Conservation (phyloP, 768 basidiomycete species). For the Lactarius hatsudake region DNA sequence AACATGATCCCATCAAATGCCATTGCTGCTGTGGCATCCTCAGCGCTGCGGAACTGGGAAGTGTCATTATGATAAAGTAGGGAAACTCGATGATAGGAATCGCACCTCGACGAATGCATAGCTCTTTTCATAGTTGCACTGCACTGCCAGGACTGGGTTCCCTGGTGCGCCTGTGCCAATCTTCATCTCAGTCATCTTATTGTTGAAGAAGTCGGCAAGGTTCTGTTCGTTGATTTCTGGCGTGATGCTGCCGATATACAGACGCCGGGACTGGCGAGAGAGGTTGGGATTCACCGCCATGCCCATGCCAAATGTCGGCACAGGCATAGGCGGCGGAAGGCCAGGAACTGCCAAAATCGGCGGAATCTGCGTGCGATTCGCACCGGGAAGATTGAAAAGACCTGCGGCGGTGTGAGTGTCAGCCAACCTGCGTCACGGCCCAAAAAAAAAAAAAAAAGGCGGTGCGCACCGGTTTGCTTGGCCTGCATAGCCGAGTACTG, state of each 20-base stretch:
- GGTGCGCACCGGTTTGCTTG: slow-evolving; percentile 84
- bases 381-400: slow-evolving; percentile 94
- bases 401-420: slow-evolving; percentile 45
- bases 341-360: slow-evolving; percentile 81
- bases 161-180: slow-evolving; percentile 82
- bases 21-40: slow-evolving; percentile 96
- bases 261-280: slow-evolving; percentile 87
- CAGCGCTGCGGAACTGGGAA: slow-evolving; percentile 88
- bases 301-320: slow-evolving; percentile 81
- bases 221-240: slow-evolving; percentile 92
- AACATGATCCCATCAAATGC: slow-evolving; percentile 97
- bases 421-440: neutral
- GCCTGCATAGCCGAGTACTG: slow-evolving; percentile 94
- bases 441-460: neutral
- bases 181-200: slow-evolving; percentile 90
- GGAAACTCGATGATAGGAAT: slow-evolving; percentile 16
- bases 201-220: slow-evolving; percentile 91
- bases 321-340: slow-evolving; percentile 78
- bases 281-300: slow-evolving; percentile 85
- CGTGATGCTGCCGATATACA: slow-evolving; percentile 97
- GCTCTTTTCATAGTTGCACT: slow-evolving; percentile 98
- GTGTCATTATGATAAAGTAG: slow-evolving; percentile 10
- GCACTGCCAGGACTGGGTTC: slow-evolving; percentile 89
- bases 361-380: slow-evolving; percentile 84
- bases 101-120: slow-evolving; percentile 97